Conservation (phyloP, 208 protist species). For the Leishmania amazonensis region DNA sequence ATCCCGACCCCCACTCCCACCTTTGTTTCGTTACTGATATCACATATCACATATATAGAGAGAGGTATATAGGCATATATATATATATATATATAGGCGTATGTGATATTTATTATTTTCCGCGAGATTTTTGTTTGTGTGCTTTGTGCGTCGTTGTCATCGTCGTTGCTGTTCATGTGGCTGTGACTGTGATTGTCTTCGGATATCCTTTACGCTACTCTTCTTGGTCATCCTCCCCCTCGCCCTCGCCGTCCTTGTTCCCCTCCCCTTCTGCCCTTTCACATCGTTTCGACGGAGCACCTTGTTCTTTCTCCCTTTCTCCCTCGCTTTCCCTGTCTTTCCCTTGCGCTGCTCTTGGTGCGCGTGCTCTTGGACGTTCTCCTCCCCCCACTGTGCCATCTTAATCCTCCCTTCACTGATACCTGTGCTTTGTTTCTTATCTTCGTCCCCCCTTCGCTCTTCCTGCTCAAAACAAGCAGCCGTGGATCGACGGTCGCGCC, state of each 20-base stretch:
- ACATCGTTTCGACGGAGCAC: not conserved
- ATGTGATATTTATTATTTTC: not conserved
- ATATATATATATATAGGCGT: not conserved
- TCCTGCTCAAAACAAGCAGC: not conserved
- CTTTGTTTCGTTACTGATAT: not conserved
- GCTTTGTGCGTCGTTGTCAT: not conserved
- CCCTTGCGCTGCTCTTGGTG: not conserved
- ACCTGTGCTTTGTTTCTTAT: too few species aligned
- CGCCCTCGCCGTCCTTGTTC: not conserved
- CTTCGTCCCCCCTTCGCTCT: not conserved
- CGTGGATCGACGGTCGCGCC: not conserved
- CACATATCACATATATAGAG: too few species aligned
- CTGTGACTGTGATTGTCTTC: not conserved
- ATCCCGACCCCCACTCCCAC: too few species aligned
- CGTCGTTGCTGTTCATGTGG: too few species aligned
- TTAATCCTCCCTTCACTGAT: not conserved
- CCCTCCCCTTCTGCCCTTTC: not conserved
- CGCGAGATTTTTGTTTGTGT: not conserved
- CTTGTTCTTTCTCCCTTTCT: not conserved
- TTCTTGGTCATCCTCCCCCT: not conserved
- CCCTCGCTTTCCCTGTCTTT: not conserved
- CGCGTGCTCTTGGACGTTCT: not conserved
- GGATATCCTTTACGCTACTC: not conserved
- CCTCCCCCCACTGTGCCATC: too few species aligned
- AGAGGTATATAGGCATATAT: not conserved